Base-by-base conservation (phyloP, 495 filamentous ascomycete genomes). In the Aspergillus indologenus region DNA sequence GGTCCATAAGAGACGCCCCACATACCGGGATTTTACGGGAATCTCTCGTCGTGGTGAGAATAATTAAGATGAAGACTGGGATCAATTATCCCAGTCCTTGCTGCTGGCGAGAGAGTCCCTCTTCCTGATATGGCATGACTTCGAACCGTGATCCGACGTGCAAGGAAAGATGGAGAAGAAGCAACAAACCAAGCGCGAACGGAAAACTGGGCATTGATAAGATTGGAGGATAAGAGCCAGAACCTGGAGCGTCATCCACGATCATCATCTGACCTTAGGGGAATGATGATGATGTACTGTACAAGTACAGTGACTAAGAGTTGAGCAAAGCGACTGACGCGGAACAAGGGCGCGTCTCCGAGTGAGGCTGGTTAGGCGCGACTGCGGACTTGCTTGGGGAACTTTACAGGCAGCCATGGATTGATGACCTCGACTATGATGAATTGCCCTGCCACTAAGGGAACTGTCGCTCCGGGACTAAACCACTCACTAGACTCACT, bases 331-430 rank as follows among this genome's bases (percentile, higher is more conserved):
- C 9, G 9, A 29, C n/a, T 40, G 57, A 59, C 54, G 54, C 66
- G 66, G 66, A 68, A 65, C 31, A 43, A 64, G 57, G 48, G 66
- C 55, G 59, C 61, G 61, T 65, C 66, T 66, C 66, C 66, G 66
- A 65, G 57, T 63, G 63, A 68, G 62, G 65, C 65, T 65, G 62
- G 62, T 63, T 63, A 56, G 59, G 60, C 60, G 60, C 59, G 54
- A 56, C 51, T 54, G 64, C 56, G 62, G 59, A 59, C 29, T 47
- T 63, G 53, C 65, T 64, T 61, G 59, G 56, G 58, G 61, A 56
- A 9, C 4, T 29, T 29, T 62, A 65, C 59, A 62, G 55, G 44
- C 47, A 47, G 31, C 34, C 34, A 40, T 40, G 34, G 34, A 40
- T 40, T 40, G 34, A 40, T 40, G 34, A 40, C 12, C 5, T 6